phyloP scores from a whole-genome alignment of 2,329 filamentous ascomycete genomes.

The Aureobasidium sp. region DNA sequence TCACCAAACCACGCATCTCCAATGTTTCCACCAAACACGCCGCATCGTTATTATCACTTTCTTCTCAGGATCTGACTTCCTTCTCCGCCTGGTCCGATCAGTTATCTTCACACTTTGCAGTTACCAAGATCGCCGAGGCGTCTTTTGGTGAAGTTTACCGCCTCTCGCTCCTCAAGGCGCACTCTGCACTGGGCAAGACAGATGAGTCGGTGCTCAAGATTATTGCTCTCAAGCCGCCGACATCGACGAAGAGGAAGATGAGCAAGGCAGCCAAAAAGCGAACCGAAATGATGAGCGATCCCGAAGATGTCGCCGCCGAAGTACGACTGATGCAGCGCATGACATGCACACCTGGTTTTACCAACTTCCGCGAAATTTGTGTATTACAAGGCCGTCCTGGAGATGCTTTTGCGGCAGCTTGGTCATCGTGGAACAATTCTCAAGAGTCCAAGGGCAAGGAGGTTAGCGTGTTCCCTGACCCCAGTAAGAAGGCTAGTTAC shows the following conservation, averaged over 20 bases:
- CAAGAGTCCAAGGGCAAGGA: constrained; percentile 31
- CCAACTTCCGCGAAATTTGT: constrained; percentile 50
- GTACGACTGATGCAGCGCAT: constrained; percentile 49
- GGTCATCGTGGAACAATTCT: constrained; percentile 35
- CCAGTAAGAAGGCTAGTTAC: constrained; percentile 45
- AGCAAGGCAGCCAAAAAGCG: constrained; percentile 36
- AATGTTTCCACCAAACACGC: constrained; percentile 19
- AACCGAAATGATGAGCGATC: constrained; percentile 35
- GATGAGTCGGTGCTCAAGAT: constrained; percentile 41
- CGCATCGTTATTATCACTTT: constrained; percentile 20
- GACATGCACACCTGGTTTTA: constrained; percentile 53
- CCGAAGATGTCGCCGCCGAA: constrained; percentile 37
- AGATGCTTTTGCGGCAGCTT: constrained; percentile 38
- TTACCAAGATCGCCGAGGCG: constrained; percentile 57
- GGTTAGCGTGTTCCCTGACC: constrained; percentile 46
- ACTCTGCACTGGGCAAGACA: constrained; percentile 17
- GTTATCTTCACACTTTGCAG: constrained; percentile 36
- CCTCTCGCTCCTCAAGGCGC: constrained; percentile 31
- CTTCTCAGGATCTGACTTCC: constrained; percentile 24
- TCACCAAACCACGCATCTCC: constrained; percentile 1
- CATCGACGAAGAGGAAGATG: constrained; percentile 40
- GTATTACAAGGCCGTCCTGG: constrained; percentile 51
- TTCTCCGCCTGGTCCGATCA: constrained; percentile 35
- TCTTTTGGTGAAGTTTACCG: constrained; percentile 60
- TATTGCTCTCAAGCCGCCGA: constrained; percentile 29